Percentiles rank a stretch among this genome's conserved stretches.
Conservation (phyloP, 2,329 filamentous ascomycete species). For the Fusarium xylarioides region DNA sequence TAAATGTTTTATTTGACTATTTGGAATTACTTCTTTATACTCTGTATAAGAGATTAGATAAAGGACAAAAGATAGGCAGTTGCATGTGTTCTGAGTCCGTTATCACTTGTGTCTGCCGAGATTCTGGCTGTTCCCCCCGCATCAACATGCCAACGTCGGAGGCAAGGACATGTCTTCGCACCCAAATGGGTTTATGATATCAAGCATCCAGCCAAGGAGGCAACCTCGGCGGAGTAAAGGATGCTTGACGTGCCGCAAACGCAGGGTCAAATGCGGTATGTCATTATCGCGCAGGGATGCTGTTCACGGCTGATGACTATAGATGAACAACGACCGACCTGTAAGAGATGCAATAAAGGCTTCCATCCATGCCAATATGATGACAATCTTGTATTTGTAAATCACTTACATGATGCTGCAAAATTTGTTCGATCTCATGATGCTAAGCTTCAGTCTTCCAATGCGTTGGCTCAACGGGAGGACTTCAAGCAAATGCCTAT, state of each 20-base stretch:
- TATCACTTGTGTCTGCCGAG: not conserved
- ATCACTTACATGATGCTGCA: not conserved
- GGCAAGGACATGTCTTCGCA: not conserved
- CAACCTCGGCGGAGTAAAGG: not conserved
- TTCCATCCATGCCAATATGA: not conserved
- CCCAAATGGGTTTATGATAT: not conserved
- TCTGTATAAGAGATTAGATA: not conserved
- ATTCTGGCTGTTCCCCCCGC: not conserved
- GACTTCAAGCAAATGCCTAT: not conserved
- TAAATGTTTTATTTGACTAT: not conserved
- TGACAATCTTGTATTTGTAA: not conserved
- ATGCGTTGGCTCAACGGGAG: not conserved
- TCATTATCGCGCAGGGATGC: not conserved
- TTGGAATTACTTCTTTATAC: not conserved
- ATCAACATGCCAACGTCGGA: not conserved
- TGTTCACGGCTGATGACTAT: not conserved
- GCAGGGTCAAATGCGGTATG: not conserved
- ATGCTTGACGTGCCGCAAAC: not conserved
- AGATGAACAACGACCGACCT: not conserved
- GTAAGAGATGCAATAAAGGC: not conserved
- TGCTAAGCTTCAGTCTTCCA: not conserved
- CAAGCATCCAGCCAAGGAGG: not conserved
- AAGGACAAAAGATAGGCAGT: not conserved
- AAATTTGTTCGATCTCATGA: no score
- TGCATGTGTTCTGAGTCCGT: accelerated